phyloP scores from a whole-genome alignment of 106 monocot species.

The Allium fistulosum region DNA sequence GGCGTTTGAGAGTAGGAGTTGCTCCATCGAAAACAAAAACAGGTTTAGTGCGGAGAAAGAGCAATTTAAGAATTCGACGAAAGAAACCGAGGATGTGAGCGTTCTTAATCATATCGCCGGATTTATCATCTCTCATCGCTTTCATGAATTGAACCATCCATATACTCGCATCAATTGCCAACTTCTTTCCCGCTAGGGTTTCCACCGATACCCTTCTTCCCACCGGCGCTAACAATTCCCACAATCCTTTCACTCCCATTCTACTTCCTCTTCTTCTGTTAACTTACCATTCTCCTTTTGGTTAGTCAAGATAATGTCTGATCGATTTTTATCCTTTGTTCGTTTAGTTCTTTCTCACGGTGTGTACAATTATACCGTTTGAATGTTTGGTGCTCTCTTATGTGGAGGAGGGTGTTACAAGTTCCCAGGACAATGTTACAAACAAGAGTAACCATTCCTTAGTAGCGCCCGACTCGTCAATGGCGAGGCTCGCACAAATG shows the following conservation, averaged over 20 bases:
- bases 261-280: background rate
- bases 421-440: too few species aligned
- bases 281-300: too few species aligned
- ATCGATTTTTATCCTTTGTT: too few species aligned
- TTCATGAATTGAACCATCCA: constrained; percentile 99
- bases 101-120: constrained; percentile 87
- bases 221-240: constrained; percentile 94
- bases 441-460: too few species aligned
- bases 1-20: constrained; percentile 89
- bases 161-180: constrained; percentile 98
- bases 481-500: too few species aligned
- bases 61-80: constrained; percentile 94
- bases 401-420: too few species aligned
- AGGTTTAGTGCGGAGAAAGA: constrained; percentile 82
- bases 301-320: too few species aligned
- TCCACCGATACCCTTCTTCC: constrained; percentile 99
- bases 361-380: too few species aligned
- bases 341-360: too few species aligned
- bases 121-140: constrained; percentile 96
- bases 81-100: constrained; percentile 95
- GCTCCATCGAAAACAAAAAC: constrained; percentile 98
- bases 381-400: too few species aligned
- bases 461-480: too few species aligned
- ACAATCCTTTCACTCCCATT: constrained; percentile 94
- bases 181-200: constrained; percentile 91